These are phyloP conservation scores for Lodderomyces metapsilosis DNA, from an alignment of 1,139 yeast species.

Conservation along the genomic window DNA sequence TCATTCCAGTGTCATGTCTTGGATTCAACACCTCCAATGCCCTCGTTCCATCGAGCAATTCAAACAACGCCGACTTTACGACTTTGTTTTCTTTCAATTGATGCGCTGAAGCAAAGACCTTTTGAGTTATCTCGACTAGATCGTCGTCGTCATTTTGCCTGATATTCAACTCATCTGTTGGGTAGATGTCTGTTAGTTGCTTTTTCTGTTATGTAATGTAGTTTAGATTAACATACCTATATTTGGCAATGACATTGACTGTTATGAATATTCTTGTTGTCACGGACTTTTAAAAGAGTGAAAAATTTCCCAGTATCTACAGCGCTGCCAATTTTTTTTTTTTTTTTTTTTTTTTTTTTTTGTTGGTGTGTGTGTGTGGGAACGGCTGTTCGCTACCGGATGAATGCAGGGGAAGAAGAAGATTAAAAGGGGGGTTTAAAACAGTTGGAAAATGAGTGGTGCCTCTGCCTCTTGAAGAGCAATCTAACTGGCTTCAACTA, in stretches of 20 bases:
- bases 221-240: not conserved
- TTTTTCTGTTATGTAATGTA: not conserved
- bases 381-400: too few relatives aligned
- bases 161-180: not conserved
- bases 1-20: conserved; percentile 63
- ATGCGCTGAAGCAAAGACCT: conserved; percentile 31
- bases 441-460: too few relatives aligned
- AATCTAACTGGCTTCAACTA: too few relatives aligned
- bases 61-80: conserved; percentile 52
- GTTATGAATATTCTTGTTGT: not conserved
- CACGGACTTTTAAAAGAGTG: not conserved
- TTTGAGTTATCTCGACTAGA: conserved; percentile 45
- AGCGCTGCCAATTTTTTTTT: not conserved
- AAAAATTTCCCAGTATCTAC: not conserved
- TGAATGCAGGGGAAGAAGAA: too few relatives aligned
- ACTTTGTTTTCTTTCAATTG: conserved; percentile 40
- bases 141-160: conserved; percentile 16
- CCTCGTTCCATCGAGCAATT: conserved; percentile 70
- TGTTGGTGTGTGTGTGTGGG: too few relatives aligned
- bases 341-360: not conserved
- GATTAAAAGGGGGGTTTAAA: too few relatives aligned
- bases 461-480: too few relatives aligned
- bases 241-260: conserved; percentile 1
- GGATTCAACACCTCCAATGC: conserved; percentile 65
- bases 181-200: not conserved